A percentile compares a stretch with the other conserved stretches of the same genome.
phyloP scores from a whole-genome alignment of 1,284 basidiomycete species.

The Ustilago curta region DNA sequence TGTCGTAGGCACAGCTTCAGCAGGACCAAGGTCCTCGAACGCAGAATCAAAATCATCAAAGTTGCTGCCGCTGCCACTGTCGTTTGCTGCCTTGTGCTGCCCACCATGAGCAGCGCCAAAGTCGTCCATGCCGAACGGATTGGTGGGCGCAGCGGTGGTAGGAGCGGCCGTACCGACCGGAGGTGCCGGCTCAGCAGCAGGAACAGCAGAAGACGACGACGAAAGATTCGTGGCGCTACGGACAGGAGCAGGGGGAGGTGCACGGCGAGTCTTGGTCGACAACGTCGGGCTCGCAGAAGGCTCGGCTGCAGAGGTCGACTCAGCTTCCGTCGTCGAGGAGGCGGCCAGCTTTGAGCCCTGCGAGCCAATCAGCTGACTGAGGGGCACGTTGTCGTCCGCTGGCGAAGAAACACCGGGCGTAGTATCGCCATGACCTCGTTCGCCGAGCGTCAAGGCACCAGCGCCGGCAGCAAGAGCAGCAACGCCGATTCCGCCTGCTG shows the following conservation, averaged over 20 bases:
- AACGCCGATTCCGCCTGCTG: slow-evolving; percentile 31
- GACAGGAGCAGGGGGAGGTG: slow-evolving; percentile 60
- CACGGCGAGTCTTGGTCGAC: slow-evolving; percentile 58
- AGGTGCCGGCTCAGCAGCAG: slow-evolving; percentile 25
- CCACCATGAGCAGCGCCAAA: slow-evolving; percentile 17
- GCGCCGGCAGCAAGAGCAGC: slow-evolving; percentile 38
- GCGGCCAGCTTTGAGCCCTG: slow-evolving; percentile 6
- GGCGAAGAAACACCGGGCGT: slow-evolving; percentile 22
- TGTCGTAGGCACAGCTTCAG: slow-evolving; percentile 47
- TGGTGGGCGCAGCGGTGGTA: slow-evolving; percentile 25
- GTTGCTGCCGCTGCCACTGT: slow-evolving; percentile 43
- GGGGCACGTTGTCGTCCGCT: slow-evolving; percentile 47
- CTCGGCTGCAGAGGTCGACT: slow-evolving; percentile 8
- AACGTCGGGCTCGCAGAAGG: slow-evolving; percentile 32
- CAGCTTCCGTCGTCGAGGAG: slow-evolving; percentile 5
- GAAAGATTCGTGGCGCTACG: slow-evolving; percentile 39
- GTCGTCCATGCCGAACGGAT: slow-evolving; percentile 52
- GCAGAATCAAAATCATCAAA: slow-evolving; percentile 68
- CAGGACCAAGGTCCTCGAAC: slow-evolving; percentile 64
- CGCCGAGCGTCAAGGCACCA: slow-evolving; percentile 40
- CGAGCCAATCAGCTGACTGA: slow-evolving; percentile 41
- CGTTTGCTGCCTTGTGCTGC: slow-evolving; percentile 14
- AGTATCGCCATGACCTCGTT: slow-evolving; percentile 27
- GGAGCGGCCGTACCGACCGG: slow-evolving; percentile 13
- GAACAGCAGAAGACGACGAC: slow-evolving; percentile 24